phyloP scores from a whole-genome alignment of 164 flowering plant species.

The Tetracentron sinense region DNA sequence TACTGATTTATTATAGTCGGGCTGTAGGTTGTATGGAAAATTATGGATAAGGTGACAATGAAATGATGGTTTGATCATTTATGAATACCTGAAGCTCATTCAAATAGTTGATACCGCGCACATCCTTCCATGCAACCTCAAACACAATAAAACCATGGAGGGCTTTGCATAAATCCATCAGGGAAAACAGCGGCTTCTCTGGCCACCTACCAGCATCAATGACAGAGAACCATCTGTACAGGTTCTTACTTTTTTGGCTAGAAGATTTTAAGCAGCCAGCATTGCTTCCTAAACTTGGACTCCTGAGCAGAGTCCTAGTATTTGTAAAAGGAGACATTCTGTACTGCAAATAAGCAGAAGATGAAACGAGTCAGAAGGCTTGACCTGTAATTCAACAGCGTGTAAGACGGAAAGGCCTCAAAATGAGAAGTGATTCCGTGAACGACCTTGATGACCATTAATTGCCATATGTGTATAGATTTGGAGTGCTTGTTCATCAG shows the following conservation, averaged over 20 bases:
- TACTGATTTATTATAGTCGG: too few species aligned
- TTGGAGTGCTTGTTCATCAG: conserved; percentile 21
- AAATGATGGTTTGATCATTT: not conserved
- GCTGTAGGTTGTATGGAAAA: not conserved
- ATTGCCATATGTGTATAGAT: conserved; percentile 27
- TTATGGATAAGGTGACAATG: not conserved
- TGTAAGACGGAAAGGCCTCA: not conserved
- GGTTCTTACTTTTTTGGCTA: conserved; percentile 10
- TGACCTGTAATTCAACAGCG: not conserved
- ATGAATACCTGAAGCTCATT: conserved; percentile 33
- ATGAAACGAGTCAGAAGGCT: not conserved
- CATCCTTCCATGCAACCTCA: conserved; percentile 33
- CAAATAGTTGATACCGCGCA: conserved; percentile 30
- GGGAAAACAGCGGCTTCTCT: conserved; percentile 18
- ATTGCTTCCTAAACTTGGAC: conserved; percentile 6
- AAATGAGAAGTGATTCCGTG: not conserved
- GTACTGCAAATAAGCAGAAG: conserved; percentile 22
- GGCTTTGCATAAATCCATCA: conserved; percentile 21
- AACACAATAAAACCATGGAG: conserved; percentile 37
- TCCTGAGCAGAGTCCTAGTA: conserved; percentile 13
- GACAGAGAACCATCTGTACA: conserved; percentile 24
- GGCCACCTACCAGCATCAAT: conserved; percentile 21
- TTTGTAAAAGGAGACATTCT: conserved; percentile 33
- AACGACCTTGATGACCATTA: conserved; percentile 30
- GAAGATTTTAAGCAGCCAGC: conserved; percentile 2